A percentile compares a stretch with the other conserved stretches of the same genome.
Conservation (phyloP, 768 basidiomycete genomes). For the Amylocystis lapponica region DNA sequence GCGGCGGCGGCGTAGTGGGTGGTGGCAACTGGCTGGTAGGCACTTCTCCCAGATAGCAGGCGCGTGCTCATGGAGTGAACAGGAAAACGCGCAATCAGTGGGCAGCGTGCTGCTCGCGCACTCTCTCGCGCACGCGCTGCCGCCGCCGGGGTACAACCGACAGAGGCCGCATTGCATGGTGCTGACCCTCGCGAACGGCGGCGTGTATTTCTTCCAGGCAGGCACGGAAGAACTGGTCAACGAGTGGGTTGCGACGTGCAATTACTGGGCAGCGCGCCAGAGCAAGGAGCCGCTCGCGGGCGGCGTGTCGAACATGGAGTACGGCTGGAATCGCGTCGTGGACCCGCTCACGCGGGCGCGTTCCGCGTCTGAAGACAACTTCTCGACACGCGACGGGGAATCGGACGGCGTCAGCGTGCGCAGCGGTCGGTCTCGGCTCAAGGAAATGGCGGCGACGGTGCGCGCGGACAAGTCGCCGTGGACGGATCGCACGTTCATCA, state of each 20-base stretch:
- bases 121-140: conserved; percentile 80
- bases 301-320: conserved; percentile 98
- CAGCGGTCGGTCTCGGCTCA: conserved; percentile 69
- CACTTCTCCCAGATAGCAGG: conserved; percentile 16
- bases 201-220: conserved; percentile 97
- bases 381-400: conserved; percentile 41
- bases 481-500: conserved; percentile 71
- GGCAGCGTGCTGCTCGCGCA: conserved; percentile 85
- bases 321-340: conserved; percentile 87
- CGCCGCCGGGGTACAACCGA: conserved; percentile 87
- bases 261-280: conserved; percentile 96
- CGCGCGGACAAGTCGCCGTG: conserved; percentile 67
- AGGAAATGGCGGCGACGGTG: conserved; percentile 60
- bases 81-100: conserved; percentile 84
- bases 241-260: conserved; percentile 98
- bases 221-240: conserved; percentile 98
- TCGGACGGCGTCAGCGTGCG: conserved; percentile 69
- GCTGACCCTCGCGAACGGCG: conserved; percentile 80
- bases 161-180: conserved; percentile 95
- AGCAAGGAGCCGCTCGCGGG: conserved; percentile 94
- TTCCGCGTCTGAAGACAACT: conserved; percentile 52
- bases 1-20: conserved; percentile 65
- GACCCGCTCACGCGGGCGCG: conserved; percentile 47
- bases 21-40: conserved; percentile 98
- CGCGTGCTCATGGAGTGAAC: not conserved